Percentiles rank a stretch among this genome's conserved stretches.
These are phyloP conservation scores for Colletotrichum sp. DNA, from an alignment of 2,329 filamentous ascomycete genomes.

Conservation along the genomic window DNA sequence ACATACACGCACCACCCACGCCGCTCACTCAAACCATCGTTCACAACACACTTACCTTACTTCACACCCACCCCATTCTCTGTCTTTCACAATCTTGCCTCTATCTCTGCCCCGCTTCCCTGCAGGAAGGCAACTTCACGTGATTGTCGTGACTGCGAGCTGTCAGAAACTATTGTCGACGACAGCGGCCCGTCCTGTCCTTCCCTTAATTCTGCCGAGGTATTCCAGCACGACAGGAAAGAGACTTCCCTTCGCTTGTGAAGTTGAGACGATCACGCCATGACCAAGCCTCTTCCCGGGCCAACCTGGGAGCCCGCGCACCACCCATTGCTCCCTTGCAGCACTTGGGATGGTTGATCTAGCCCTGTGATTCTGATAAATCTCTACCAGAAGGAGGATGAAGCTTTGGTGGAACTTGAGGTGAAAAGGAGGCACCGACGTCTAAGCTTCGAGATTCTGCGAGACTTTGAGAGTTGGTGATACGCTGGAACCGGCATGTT, in stretches of 20 bases:
- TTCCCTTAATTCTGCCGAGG: not conserved
- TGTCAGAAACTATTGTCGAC: not conserved
- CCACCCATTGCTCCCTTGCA: not conserved
- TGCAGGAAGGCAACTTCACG: not conserved
- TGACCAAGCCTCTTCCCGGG: not conserved
- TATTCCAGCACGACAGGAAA: not conserved
- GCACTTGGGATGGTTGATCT: not conserved
- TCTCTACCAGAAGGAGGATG: not conserved
- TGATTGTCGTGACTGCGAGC: not conserved
- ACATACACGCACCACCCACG: not conserved
- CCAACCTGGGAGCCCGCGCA: not conserved
- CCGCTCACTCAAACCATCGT: not conserved
- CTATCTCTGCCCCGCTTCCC: not conserved
- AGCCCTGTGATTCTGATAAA: not conserved
- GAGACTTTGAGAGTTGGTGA: not conserved
- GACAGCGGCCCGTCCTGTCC: not conserved
- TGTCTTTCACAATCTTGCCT: not conserved
- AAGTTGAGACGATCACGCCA: conserved; percentile 18
- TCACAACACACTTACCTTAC: not conserved
- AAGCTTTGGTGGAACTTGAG: not conserved
- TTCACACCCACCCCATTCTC: not conserved
- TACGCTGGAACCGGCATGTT: not conserved
- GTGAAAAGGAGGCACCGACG: not conserved
- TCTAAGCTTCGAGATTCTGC: not conserved
- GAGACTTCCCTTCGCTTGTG: not conserved